A percentile compares a stretch with the other conserved stretches of the same genome.
These are phyloP conservation scores for Picea abies DNA, from an alignment of 83 land plant species.

Conservation along the genomic window DNA sequence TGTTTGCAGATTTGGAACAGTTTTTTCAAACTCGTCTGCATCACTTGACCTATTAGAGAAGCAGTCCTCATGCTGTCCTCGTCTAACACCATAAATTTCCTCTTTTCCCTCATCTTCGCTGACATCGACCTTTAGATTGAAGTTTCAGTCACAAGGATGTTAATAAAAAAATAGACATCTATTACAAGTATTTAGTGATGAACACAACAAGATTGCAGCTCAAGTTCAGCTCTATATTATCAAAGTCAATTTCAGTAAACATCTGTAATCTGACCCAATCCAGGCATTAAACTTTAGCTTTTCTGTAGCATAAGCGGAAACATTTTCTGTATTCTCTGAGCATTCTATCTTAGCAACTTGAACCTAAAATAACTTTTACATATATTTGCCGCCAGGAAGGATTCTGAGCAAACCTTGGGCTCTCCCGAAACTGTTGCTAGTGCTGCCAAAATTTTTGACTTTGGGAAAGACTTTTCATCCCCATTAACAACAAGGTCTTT, in stretches of 20 bases:
- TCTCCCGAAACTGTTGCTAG: slow-evolving; percentile 22
- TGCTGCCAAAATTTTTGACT: slow-evolving; percentile 17
- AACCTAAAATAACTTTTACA: not conserved
- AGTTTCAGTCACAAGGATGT: not conserved
- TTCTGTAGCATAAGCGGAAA: not conserved
- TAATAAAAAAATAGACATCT: not conserved
- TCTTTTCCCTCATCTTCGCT: slow-evolving; percentile 7
- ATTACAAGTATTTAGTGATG: not conserved
- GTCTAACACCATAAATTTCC: not conserved
- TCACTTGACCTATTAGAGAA: slow-evolving; percentile 9
- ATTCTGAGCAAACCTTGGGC: slow-evolving; percentile 26
- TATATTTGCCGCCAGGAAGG: not conserved
- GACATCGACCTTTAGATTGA: not conserved
- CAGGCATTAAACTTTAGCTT: not conserved
- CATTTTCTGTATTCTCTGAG: not conserved
- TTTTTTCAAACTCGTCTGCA: not conserved
- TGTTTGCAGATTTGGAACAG: slow-evolving; percentile 12
- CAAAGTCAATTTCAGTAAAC: not conserved
- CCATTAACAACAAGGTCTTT: slow-evolving; percentile 25
- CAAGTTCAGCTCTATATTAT: not conserved
- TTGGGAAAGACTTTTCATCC: slow-evolving; percentile 21
- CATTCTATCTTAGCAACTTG: not conserved
- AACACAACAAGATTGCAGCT: not conserved
- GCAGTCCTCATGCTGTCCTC: slow-evolving; percentile 1
- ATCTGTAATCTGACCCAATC: not conserved